Base-by-base conservation (phyloP, 2,329 filamentous ascomycete species). In the Diplocarpon rosae region DNA sequence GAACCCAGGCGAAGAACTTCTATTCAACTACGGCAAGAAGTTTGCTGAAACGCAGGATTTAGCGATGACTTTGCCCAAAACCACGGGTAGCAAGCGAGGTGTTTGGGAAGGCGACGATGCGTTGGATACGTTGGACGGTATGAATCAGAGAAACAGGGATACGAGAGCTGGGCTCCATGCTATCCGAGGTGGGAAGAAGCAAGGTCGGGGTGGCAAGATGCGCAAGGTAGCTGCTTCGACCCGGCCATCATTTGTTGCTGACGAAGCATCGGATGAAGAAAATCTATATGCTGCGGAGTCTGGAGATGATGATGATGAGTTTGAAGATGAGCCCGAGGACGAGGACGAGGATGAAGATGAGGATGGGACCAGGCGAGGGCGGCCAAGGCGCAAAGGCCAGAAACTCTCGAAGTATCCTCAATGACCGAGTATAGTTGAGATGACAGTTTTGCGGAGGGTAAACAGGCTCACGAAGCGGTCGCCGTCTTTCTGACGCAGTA, bases 11-110 rank as follows among this genome's bases (percentile, higher is more conserved):
- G 80, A 87, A 49, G 85, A 92, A 62, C 66, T 93, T 0, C 83
- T 87, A 59, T 93, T 90, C 62, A 76, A 90, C 58, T 92, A 93
- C 55, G 83, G 83, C 34, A 73, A 80, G 56, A 75, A 79, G 49
- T 81, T 82, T 55, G 75, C 76, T 11, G 78, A 80, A 12, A 54
- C 54, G 28, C 55, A 59, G 24, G 55, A 54, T 47, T 60, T 80
- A 46, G 77, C 68, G 29, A 70, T 73, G 60, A 72, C 71, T 48
- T 30, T 55, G 3, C 47, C 54, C 6, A 50, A 55, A 34, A 34
- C 45, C 28, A 46, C 49, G 12, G 47, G 46, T 6, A 35, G 45
- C 2, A 54, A 52, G 30, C 50, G 53, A 24, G 54, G 52, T 14
- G 56, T 55, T 1, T 37, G 56, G n/a, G 46, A 42, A 2, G 52